phyloP scores from a whole-genome alignment of 768 basidiomycete genomes.

The Multifurca ochricompacta region DNA sequence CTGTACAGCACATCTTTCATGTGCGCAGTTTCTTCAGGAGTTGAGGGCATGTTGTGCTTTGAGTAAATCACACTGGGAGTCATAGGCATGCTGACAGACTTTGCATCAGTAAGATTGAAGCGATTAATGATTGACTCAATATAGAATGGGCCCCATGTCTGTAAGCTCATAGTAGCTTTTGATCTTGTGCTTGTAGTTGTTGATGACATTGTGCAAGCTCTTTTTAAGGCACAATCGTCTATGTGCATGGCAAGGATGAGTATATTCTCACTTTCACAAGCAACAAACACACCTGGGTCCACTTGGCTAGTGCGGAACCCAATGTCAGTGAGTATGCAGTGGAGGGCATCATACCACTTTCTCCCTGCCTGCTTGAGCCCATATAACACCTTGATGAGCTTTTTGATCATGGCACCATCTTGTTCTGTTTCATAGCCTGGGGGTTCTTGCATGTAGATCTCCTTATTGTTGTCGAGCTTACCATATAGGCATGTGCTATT shows the following conservation, averaged over 20 bases:
- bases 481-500: background rate
- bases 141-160: conserved; percentile 17
- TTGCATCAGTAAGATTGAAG: conserved; percentile 24
- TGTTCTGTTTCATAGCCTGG: background rate
- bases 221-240: too few species aligned
- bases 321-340: too few species aligned
- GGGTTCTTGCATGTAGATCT: background rate
- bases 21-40: background rate
- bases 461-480: background rate
- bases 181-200: background rate
- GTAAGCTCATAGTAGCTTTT: background rate
- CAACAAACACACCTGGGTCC: conserved; percentile 13
- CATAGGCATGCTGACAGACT: conserved; percentile 25
- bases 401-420: background rate
- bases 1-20: background rate
- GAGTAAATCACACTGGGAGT: conserved; percentile 10
- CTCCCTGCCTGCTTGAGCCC: conserved; percentile 18
- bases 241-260: conserved; percentile 23
- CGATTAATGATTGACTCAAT: conserved; percentile 24
- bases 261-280: background rate
- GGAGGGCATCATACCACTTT: conserved; percentile 6
- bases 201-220: background rate
- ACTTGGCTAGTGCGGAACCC: too few species aligned
- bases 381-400: conserved; percentile 3
- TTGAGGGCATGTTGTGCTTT: background rate